Evolutionary conservation across 164 flowering plant genomes (phyloP).

Genomic region (Magnolia changhungtana): DNA sequence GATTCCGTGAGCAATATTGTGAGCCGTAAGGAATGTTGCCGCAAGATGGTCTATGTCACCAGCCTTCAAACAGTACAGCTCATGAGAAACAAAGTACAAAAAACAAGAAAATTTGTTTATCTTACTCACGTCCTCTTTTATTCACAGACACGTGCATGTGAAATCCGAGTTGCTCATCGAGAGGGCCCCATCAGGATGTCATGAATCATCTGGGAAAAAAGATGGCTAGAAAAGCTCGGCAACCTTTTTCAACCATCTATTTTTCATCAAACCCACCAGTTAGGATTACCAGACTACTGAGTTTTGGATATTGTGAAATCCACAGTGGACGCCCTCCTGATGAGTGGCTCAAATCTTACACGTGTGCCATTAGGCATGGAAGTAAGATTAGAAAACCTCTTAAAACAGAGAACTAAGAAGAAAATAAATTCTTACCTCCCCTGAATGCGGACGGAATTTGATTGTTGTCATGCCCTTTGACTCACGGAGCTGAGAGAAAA

Average conservation of each 20-base stretch:
- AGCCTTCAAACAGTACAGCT: slow-evolving; percentile 48
- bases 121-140: neutral
- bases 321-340: neutral
- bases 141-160: neutral
- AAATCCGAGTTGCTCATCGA: no score
- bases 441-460: slow-evolving; percentile 92
- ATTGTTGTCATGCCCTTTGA: slow-evolving; percentile 96
- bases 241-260: no score
- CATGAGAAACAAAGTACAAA: slow-evolving; percentile 12
- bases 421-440: slow-evolving; percentile 60
- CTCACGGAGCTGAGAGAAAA: slow-evolving; percentile 69
- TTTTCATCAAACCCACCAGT: no score
- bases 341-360: neutral
- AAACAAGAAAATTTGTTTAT: neutral
- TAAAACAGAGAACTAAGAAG: neutral
- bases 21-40: slow-evolving; percentile 82
- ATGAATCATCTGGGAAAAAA: neutral
- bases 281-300: neutral
- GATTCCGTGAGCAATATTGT: slow-evolving; percentile 94
- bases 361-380: neutral
- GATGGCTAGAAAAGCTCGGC: neutral
- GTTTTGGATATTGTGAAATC: neutral
- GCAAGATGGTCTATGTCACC: slow-evolving; percentile 99
- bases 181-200: no score
- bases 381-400: neutral